A percentile compares a stretch with the other conserved stretches of the same genome.
phyloP scores from a whole-genome alignment of 305 asterid genomes.

The Rubia tinctorum region DNA sequence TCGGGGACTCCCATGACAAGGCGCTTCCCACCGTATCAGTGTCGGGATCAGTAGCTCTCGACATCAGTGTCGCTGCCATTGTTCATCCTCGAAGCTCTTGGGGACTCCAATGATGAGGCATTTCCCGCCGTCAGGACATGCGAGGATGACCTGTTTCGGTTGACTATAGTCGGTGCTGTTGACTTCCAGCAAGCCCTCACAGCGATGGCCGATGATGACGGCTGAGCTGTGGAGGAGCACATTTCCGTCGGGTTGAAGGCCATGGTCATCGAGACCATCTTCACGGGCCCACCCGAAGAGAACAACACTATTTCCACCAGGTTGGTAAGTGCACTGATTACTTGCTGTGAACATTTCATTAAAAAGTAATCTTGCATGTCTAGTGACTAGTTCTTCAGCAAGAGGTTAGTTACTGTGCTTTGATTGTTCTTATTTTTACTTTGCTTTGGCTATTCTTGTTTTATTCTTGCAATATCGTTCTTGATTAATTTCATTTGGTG shows the following conservation, averaged over 20 bases:
- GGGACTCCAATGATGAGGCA: conserved; percentile 35
- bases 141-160: conserved; percentile 68
- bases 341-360: neutral
- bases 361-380: no score
- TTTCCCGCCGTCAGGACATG: conserved; percentile 69
- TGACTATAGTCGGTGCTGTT: conserved; percentile 68
- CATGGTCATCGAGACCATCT: conserved; percentile 83
- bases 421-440: no score
- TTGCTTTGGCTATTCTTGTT: no score
- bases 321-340: conserved; percentile 44
- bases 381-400: no score
- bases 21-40: no score
- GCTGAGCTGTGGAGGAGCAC: conserved; percentile 70
- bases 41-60: conserved; percentile 21
- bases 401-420: no score
- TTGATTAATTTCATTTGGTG: neutral
- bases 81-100: conserved; percentile 50
- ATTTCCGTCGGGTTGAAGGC: conserved; percentile 42
- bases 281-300: conserved; percentile 50
- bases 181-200: conserved; percentile 73
- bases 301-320: conserved; percentile 70
- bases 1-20: no score
- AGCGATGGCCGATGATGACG: conserved; percentile 93
- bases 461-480: neutral
- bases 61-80: no score